A percentile compares a stretch with the other conserved stretches of the same genome.
Evolutionary conservation across 805 yeast genomes (phyloP).

Genomic region (Cyberlindnera petersonii): DNA sequence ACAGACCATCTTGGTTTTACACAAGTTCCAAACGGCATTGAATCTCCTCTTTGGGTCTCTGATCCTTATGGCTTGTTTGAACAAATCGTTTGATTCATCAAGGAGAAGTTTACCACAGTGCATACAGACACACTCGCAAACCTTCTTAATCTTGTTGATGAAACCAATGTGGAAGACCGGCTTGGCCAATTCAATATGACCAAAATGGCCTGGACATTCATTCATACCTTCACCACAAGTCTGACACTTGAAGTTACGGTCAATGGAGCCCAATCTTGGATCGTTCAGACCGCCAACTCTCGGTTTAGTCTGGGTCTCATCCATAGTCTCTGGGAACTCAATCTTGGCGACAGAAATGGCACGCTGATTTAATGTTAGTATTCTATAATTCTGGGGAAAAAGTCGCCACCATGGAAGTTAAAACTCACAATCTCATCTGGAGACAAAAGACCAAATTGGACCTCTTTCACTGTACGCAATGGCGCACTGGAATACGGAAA

Average conservation of each 20-base stretch:
- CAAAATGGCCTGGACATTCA: slow-evolving; percentile 99
- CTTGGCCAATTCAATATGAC: slow-evolving; percentile 96
- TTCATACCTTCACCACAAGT: slow-evolving; percentile 99
- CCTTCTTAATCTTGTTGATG: slow-evolving; percentile 88
- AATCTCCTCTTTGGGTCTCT: slow-evolving; percentile 95
- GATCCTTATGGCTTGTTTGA: slow-evolving; percentile 84
- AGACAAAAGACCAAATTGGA: slow-evolving; percentile 95
- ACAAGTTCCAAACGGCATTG: slow-evolving; percentile 92
- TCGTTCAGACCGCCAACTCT: slow-evolving; percentile 96
- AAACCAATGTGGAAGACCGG: slow-evolving; percentile 98
- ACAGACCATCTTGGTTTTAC: slow-evolving; percentile 91
- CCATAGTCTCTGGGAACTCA: slow-evolving; percentile 99
- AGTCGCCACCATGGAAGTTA: background rate
- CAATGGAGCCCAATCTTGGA: slow-evolving; percentile 95
- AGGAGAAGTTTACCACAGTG: slow-evolving; percentile 93
- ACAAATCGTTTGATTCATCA: slow-evolving; percentile 66
- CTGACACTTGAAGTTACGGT: slow-evolving; percentile 95
- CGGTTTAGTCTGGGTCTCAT: slow-evolving; percentile 90
- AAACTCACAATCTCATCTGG: slow-evolving; percentile 81
- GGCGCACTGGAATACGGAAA: slow-evolving; percentile 99
- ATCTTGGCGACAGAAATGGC: slow-evolving; percentile 97
- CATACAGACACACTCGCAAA: slow-evolving; percentile 96
- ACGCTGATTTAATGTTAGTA: slow-evolving; percentile 40
- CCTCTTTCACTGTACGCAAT: slow-evolving; percentile 94
- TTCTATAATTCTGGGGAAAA: background rate